phyloP scores from a whole-genome alignment of 2,329 filamentous ascomycete genomes.

The Sporothrix mexicana region DNA sequence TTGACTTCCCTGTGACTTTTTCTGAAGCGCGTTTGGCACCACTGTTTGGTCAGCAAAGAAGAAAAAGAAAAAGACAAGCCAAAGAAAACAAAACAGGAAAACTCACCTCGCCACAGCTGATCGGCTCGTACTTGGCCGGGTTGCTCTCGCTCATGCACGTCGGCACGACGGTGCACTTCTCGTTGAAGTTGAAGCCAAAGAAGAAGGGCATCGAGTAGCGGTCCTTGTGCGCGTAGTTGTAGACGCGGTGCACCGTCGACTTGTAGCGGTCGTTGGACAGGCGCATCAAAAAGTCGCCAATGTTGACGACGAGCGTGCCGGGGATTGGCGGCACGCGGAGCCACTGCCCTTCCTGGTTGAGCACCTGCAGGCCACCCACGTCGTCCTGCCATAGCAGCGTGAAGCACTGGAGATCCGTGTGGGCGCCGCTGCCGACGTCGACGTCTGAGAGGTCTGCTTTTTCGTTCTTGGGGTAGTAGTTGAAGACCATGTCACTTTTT shows the following conservation, averaged over 20 bases:
- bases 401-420: conserved; percentile 53
- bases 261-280: conserved; percentile 57
- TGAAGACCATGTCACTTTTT: too few species aligned
- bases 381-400: conserved; percentile 36
- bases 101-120: conserved; percentile 46
- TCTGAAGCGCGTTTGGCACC: too few species aligned
- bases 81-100: too few species aligned
- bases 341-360: conserved; percentile 45
- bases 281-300: conserved; percentile 58
- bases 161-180: conserved; percentile 48
- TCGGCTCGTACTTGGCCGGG: conserved; percentile 51
- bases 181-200: conserved; percentile 56
- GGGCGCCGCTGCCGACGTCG: conserved; percentile 47
- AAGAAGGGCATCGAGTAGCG: conserved; percentile 63
- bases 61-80: too few species aligned
- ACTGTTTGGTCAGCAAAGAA: too few species aligned
- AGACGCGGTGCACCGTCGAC: conserved; percentile 54
- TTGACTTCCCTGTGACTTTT: too few species aligned
- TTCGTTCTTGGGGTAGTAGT: too few species aligned
- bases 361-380: conserved; percentile 36
- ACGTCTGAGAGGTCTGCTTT: too few species aligned
- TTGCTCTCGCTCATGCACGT: conserved; percentile 48
- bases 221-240: conserved; percentile 41
- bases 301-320: conserved; percentile 57
- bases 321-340: conserved; percentile 51